Percentiles rank a stretch among this genome's conserved stretches.
Conservation (phyloP, 768 basidiomycete genomes). For the Roridomyces roridus region DNA sequence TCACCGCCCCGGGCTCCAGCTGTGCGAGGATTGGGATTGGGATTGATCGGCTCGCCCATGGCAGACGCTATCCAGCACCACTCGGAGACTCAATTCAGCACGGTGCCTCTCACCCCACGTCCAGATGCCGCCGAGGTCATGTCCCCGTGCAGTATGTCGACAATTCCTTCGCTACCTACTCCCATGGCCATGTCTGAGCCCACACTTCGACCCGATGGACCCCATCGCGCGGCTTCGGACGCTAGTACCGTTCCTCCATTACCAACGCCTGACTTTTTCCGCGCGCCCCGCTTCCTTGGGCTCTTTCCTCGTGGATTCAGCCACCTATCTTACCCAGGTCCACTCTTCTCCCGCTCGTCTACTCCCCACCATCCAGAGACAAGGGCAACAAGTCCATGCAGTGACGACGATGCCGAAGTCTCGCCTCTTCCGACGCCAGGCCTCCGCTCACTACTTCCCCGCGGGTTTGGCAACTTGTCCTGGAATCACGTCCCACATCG, state of each 20-base stretch:
- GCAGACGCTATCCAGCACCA: neutral
- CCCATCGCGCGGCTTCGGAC: neutral
- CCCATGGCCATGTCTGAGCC: slow-evolving; percentile 1
- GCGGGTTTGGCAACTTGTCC: neutral
- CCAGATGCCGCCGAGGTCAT: slow-evolving; percentile 14
- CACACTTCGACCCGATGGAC: neutral
- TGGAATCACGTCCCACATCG: slow-evolving; percentile 2
- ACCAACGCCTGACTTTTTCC: slow-evolving; percentile 28
- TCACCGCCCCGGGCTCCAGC: neutral
- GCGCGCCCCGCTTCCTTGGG: slow-evolving; percentile 15
- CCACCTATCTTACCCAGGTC: slow-evolving; percentile 18
- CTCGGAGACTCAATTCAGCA: slow-evolving; percentile 6
- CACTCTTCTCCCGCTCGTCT: slow-evolving; percentile 13
- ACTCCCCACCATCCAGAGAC: neutral
- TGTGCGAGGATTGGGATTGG: no score
- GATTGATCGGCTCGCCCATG: no score
- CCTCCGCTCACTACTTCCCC: neutral
- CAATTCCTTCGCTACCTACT: neutral
- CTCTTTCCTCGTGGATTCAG: slow-evolving; percentile 25
- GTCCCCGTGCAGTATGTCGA: neutral
- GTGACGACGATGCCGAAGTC: no score
- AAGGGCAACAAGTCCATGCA: neutral
- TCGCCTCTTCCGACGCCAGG: neutral
- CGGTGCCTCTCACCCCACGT: slow-evolving; percentile 23
- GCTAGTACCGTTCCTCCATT: neutral